A percentile compares a stretch with the other conserved stretches of the same genome.
Evolutionary conservation across 177 flowering plant genomes (phyloP).

Genomic region (Tripterygium wilfordii): DNA sequence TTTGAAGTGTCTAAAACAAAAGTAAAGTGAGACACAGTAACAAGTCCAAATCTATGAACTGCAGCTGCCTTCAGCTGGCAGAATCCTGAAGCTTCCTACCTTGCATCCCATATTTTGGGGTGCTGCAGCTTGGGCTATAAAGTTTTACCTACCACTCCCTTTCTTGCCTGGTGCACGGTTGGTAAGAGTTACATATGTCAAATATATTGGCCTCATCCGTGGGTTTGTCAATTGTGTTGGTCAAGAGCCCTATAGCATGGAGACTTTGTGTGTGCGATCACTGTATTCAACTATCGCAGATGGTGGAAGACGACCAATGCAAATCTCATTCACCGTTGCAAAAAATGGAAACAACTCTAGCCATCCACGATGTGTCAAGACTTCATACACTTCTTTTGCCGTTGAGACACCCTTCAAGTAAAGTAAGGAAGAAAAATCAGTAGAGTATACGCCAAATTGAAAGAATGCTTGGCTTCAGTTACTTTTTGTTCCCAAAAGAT

Average conservation of each 20-base stretch:
- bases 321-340: conserved; percentile 77
- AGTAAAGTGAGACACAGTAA: neutral
- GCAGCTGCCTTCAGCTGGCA: neutral
- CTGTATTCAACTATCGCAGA: conserved; percentile 70
- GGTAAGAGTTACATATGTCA: too few relatives aligned
- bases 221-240: conserved; percentile 7
- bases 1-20: too few relatives aligned
- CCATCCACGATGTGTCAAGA: conserved; percentile 77
- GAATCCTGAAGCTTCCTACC: conserved; percentile 1
- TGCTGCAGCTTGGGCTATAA: too few relatives aligned
- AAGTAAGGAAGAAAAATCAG: neutral
- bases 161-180: neutral
- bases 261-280: conserved; percentile 38
- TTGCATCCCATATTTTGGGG: too few relatives aligned
- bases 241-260: conserved; percentile 30
- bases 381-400: conserved; percentile 84
- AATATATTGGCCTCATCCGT: neutral
- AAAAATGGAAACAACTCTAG: conserved; percentile 83
- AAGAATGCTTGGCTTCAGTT: too few relatives aligned
- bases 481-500: too few relatives aligned
- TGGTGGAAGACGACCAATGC: conserved; percentile 68
- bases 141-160: neutral
- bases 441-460: too few relatives aligned
- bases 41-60: neutral
- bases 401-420: conserved; percentile 80